Conservation (phyloP, 495 filamentous ascomycete species). For the Trichoderma reesei region DNA sequence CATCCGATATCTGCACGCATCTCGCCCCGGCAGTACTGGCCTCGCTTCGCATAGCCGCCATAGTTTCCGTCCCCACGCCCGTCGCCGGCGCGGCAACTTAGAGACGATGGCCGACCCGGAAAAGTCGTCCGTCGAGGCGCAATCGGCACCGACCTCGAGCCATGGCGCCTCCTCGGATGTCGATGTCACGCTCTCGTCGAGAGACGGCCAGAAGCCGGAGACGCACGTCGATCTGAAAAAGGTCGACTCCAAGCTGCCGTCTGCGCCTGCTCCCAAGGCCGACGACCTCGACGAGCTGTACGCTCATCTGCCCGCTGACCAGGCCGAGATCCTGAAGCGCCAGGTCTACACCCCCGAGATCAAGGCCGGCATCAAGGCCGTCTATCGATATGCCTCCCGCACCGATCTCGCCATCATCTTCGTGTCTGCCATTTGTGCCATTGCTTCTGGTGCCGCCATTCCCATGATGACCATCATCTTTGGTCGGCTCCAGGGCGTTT, state of each 20-base stretch:
- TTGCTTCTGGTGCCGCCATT: conserved; percentile 69
- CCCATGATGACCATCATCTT: conserved; percentile 87
- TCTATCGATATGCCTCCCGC: conserved; percentile 60
- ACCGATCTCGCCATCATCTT: conserved; percentile 63
- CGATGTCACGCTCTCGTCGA: conserved; percentile 6
- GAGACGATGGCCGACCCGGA: background rate
- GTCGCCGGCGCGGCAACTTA: background rate
- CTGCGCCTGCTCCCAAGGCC: conserved; percentile 22
- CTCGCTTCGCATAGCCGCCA: background rate
- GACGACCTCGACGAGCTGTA: conserved; percentile 38
- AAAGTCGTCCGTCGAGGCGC: background rate
- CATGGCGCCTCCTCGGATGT: conserved; percentile 27
- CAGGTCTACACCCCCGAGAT: conserved; percentile 55
- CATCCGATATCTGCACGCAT: background rate
- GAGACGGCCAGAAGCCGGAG: background rate
- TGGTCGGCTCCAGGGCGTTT: conserved; percentile 62
- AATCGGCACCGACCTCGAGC: conserved; percentile 18
- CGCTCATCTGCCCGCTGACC: conserved; percentile 44
- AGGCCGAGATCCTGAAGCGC: conserved; percentile 42
- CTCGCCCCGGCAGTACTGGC: background rate
- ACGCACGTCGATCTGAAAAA: conserved; percentile 31
- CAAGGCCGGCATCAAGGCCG: conserved; percentile 47
- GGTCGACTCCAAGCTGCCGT: conserved; percentile 37
- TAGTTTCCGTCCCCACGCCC: background rate
- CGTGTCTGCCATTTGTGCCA: conserved; percentile 55